A percentile compares a stretch with the other conserved stretches of the same genome.
Conservation (phyloP, 176 grass and related monocot species). For the Carex littledalei region DNA sequence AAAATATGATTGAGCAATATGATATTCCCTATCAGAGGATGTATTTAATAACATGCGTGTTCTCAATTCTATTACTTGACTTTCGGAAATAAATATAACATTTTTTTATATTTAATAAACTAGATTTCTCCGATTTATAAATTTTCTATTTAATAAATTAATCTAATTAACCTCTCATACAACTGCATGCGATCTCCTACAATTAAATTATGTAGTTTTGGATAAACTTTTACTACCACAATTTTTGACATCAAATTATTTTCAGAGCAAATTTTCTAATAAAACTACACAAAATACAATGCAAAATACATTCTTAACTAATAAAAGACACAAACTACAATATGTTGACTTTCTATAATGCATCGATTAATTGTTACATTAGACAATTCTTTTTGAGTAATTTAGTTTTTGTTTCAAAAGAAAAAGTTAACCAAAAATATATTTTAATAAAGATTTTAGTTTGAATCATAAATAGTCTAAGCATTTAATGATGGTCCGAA, state of each 20-base stretch:
- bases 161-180: not conserved
- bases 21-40: not conserved
- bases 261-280: not conserved
- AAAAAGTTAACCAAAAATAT: too few relatives aligned
- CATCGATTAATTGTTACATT: too few relatives aligned
- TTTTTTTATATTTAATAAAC: not conserved
- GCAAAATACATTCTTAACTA: too few relatives aligned
- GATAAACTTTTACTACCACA: not conserved
- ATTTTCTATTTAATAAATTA: not conserved
- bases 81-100: not conserved
- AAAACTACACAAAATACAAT: too few relatives aligned
- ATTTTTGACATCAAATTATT: not conserved
- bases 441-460: too few relatives aligned
- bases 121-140: not conserved
- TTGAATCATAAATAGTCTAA: not conserved
- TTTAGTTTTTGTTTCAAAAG: too few relatives aligned
- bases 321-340: not conserved
- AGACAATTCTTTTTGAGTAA: too few relatives aligned
- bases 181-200: not conserved
- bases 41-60: not conserved
- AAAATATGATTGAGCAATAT: not conserved
- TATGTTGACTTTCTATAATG: not conserved
- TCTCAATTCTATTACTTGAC: not conserved
- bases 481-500: slow-evolving; percentile 13
- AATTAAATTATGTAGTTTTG: not conserved